Conservation (phyloP, 2,329 filamentous ascomycete genomes). For the Pseudogymnoascus sp. region DNA sequence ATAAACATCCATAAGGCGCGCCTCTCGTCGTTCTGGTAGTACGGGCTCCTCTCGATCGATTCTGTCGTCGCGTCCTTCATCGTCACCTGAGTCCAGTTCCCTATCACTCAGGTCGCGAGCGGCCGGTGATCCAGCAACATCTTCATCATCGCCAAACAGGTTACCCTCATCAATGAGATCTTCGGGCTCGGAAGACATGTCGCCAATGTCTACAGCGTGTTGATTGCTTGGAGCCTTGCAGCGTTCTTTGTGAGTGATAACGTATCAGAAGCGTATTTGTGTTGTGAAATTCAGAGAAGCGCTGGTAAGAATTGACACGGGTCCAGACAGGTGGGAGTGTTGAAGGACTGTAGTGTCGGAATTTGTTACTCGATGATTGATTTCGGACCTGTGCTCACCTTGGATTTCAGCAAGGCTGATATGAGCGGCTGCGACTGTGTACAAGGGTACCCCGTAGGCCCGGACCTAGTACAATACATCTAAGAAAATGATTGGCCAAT, state of each 20-base stretch:
- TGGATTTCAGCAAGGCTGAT: constrained; percentile 2
- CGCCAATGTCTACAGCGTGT: background rate
- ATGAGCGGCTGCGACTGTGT: constrained; percentile 1
- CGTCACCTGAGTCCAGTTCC: constrained; percentile 54
- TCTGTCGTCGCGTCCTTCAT: constrained; percentile 56
- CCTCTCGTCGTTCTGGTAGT: constrained; percentile 31
- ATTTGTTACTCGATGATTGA: background rate
- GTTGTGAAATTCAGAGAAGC: background rate
- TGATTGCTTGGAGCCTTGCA: background rate
- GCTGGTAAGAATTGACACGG: background rate
- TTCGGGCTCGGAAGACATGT: constrained; percentile 20
- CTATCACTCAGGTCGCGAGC: constrained; percentile 46
- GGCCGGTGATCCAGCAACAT: constrained; percentile 14
- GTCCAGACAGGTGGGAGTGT: background rate
- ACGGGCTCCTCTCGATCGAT: constrained; percentile 34
- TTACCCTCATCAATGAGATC: constrained; percentile 46
- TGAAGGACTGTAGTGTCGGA: background rate
- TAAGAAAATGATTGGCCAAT: background rate
- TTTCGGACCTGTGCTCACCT: constrained; percentile 5
- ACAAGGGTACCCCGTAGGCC: background rate
- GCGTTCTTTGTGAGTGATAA: background rate
- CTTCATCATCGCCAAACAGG: constrained; percentile 52
- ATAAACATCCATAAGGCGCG: constrained; percentile 54
- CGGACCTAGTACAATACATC: background rate
- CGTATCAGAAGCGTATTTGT: background rate